These are phyloP conservation scores for Triglochin maritima DNA, from an alignment of 106 monocot species.

Conservation along the genomic window DNA sequence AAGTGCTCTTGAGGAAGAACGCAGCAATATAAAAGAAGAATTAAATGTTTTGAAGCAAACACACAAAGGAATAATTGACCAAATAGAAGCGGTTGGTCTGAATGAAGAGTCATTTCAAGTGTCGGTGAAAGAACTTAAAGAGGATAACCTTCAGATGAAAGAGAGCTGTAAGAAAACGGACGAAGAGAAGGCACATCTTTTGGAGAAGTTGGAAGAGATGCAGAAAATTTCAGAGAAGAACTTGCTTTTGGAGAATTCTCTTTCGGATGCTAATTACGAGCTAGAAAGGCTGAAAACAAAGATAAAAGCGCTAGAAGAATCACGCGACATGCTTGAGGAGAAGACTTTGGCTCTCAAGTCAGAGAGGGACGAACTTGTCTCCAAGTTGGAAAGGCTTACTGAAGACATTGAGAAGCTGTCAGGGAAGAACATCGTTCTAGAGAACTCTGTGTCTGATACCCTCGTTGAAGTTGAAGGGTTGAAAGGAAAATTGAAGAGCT, in stretches of 20 bases:
- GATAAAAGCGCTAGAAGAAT: conserved; percentile 48
- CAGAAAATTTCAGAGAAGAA: conserved; percentile 47
- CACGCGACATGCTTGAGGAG: conserved; percentile 29
- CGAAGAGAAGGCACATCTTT: conserved; percentile 34
- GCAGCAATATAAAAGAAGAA: conserved; percentile 10
- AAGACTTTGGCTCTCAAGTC: conserved; percentile 18
- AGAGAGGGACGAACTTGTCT: conserved; percentile 28
- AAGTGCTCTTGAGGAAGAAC: conserved; percentile 5
- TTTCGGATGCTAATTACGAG: conserved; percentile 41
- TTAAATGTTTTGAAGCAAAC: conserved; percentile 25
- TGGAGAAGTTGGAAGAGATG: conserved; percentile 34
- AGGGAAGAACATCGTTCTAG: conserved; percentile 41
- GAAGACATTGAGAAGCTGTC: conserved; percentile 44
- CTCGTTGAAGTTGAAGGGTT: conserved; percentile 53
- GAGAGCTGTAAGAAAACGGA: conserved; percentile 31
- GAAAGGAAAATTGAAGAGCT: conserved; percentile 38
- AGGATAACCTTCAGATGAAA: conserved; percentile 35
- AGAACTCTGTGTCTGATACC: conserved; percentile 56
- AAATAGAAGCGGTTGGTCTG: conserved; percentile 30
- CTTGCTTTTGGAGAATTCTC: conserved; percentile 41
- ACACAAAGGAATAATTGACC: conserved; percentile 22
- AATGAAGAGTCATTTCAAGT: conserved; percentile 33
- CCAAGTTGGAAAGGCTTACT: conserved; percentile 29
- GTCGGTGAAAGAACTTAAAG: conserved; percentile 36
- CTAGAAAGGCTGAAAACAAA: conserved; percentile 42